Conservation (phyloP, 75 land plant genomes). For the Cupressus sempervirens region DNA sequence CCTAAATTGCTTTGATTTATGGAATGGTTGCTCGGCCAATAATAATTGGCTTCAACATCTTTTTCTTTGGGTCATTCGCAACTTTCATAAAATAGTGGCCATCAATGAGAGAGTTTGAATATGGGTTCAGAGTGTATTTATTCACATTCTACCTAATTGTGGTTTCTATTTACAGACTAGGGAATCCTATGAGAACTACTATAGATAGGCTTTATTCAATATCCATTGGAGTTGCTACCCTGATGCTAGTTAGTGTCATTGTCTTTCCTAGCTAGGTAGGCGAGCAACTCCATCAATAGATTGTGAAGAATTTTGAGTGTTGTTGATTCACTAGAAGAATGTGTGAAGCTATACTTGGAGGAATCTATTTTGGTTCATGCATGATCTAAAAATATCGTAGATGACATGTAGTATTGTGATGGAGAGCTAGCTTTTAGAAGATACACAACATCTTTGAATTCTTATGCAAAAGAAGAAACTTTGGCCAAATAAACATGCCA, state of each 20-base stretch:
- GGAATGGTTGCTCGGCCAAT: slow-evolving; percentile 43
- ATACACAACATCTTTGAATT: slow-evolving; percentile 28
- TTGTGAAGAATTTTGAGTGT: slow-evolving; percentile 40
- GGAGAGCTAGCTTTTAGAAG: slow-evolving; percentile 45
- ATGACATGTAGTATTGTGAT: slow-evolving; percentile 26
- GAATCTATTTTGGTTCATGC: slow-evolving; percentile 15
- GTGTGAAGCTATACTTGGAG: slow-evolving; percentile 50
- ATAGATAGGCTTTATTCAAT: slow-evolving; percentile 48
- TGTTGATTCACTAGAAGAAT: slow-evolving; percentile 61
- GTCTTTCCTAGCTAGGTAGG: slow-evolving; percentile 69
- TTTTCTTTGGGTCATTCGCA: slow-evolving; percentile 40
- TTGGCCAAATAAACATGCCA: no score
- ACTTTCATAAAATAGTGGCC: slow-evolving; percentile 58
- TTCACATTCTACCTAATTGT: slow-evolving; percentile 56
- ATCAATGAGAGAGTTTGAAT: slow-evolving; percentile 46
- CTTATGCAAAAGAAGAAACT: slow-evolving; percentile 39
- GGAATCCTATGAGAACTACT: slow-evolving; percentile 40
- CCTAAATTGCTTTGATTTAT: slow-evolving; percentile 25
- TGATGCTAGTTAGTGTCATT: slow-evolving; percentile 42
- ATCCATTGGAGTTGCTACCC: slow-evolving; percentile 47
- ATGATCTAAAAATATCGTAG: slow-evolving; percentile 21
- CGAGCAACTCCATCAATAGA: slow-evolving; percentile 45
- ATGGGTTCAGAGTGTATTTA: slow-evolving; percentile 50
- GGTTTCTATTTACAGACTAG: slow-evolving; percentile 55
- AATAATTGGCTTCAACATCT: slow-evolving; percentile 56